Conservation (phyloP, 2,329 filamentous ascomycete genomes). For the Epichloe bromicola region DNA sequence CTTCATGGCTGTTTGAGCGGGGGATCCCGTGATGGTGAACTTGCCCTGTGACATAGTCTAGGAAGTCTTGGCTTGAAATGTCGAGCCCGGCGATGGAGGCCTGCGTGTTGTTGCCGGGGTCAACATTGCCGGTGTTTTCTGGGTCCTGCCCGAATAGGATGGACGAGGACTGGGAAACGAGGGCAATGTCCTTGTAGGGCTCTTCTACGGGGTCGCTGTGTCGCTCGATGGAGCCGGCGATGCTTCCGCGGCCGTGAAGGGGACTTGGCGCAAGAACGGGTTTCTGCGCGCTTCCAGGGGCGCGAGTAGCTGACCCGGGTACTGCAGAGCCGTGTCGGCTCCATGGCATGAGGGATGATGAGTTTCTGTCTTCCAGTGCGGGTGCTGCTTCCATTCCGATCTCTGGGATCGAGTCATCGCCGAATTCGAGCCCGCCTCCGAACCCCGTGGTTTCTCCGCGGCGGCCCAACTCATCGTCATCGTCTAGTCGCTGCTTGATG, state of each 20-base stretch:
- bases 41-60: conserved; percentile 27
- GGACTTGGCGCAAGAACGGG: conserved; percentile 20
- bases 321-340: conserved; percentile 32
- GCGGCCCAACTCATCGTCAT: conserved; percentile 17
- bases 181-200: conserved; percentile 20
- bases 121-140: conserved; percentile 9
- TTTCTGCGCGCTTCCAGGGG: conserved; percentile 24
- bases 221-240: conserved; percentile 29
- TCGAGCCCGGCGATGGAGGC: conserved; percentile 27
- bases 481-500: conserved; percentile 23
- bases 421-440: conserved; percentile 19
- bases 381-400: conserved; percentile 55
- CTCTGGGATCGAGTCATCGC: conserved; percentile 41
- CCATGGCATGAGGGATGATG: conserved; percentile 40
- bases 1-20: conserved; percentile 19
- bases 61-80: conserved; percentile 31
- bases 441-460: conserved; percentile 13
- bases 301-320: conserved; percentile 33
- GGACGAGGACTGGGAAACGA: conserved; percentile 20
- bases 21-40: conserved; percentile 19
- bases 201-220: conserved; percentile 30
- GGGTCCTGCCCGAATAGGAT: conserved; percentile 14
- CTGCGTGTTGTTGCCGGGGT: conserved; percentile 17
- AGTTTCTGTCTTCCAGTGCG: conserved; percentile 53
- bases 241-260: conserved; percentile 24